Evolutionary conservation across 768 basidiomycete species (phyloP).

Genomic region (Naganishia vaughanmartiniae): DNA sequence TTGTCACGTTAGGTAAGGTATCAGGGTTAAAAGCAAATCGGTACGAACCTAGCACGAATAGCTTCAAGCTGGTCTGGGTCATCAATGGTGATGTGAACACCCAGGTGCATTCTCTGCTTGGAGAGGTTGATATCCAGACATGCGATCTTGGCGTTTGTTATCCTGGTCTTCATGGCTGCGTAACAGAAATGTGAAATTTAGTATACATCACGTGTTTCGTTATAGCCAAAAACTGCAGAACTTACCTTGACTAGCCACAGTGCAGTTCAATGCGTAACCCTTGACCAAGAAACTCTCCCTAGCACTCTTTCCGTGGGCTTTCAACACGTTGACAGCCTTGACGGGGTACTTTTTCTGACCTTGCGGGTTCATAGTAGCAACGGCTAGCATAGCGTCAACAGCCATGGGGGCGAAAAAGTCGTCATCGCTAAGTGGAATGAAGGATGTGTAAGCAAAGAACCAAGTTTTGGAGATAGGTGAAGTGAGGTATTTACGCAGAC

Average conservation of each 20-base stretch:
- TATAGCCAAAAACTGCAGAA: not conserved
- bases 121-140: slow-evolving; percentile 97
- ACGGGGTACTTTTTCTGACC: slow-evolving; percentile 99
- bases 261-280: slow-evolving; percentile 97
- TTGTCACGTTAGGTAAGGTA: slow-evolving; percentile 44
- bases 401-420: slow-evolving; percentile 98
- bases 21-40: not conserved
- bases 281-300: slow-evolving; percentile 90
- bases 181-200: slow-evolving; percentile 7
- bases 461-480: not conserved
- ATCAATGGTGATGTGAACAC: slow-evolving; percentile 94
- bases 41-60: slow-evolving; percentile 61
- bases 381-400: slow-evolving; percentile 96
- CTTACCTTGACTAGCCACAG: slow-evolving; percentile 95
- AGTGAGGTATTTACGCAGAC: slow-evolving; percentile 68
- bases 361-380: slow-evolving; percentile 85
- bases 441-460: not conserved
- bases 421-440: slow-evolving; percentile 68
- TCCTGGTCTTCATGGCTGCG: slow-evolving; percentile 93
- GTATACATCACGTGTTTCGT: not conserved
- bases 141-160: slow-evolving; percentile 91
- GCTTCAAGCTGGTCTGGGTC: slow-evolving; percentile 95
- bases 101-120: slow-evolving; percentile 94
- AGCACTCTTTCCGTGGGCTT: slow-evolving; percentile 94
- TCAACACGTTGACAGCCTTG: slow-evolving; percentile 96